Conservation (phyloP, 192 early-diverging fungal genomes). For the Umbelopsis vinacea region DNA sequence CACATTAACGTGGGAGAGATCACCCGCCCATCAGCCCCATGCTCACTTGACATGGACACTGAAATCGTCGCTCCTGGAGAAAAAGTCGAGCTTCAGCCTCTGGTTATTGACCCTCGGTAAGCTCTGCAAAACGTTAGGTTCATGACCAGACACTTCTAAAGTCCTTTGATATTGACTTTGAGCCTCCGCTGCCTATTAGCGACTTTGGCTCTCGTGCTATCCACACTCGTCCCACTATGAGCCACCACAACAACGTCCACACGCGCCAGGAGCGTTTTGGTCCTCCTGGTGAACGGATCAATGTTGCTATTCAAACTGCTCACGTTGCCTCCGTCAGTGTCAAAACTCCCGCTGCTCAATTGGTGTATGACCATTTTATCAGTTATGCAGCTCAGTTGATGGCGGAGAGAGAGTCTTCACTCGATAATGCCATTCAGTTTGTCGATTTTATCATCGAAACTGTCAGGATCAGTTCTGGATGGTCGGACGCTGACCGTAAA, state of each 20-base stretch:
- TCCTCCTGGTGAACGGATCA: neutral
- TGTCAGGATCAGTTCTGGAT: constrained; percentile 7
- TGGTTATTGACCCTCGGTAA: constrained; percentile 11
- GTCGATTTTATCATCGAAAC: constrained; percentile 20
- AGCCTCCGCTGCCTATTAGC: neutral
- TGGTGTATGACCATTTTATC: constrained; percentile 7
- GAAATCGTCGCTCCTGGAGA: constrained; percentile 20
- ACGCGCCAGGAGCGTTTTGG: neutral
- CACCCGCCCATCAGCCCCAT: neutral
- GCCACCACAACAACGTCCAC: neutral
- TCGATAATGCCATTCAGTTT: constrained; percentile 18
- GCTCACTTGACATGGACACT: constrained; percentile 1
- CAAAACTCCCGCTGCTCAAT: constrained; percentile 17
- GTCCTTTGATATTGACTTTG: neutral
- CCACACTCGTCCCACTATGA: neutral
- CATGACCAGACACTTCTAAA: neutral
- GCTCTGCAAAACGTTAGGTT: neutral
- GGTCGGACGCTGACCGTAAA: constrained; percentile 13
- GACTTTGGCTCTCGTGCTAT: constrained; percentile 19
- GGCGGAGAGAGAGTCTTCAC: neutral
- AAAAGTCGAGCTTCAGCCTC: neutral
- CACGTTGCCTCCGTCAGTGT: constrained; percentile 4
- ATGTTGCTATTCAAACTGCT: constrained; percentile 3
- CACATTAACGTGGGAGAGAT: neutral
- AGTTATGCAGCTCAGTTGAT: constrained; percentile 14